Base-by-base conservation (phyloP, 2,329 filamentous ascomycete genomes). In the Aspergillus novoparasiticus region DNA sequence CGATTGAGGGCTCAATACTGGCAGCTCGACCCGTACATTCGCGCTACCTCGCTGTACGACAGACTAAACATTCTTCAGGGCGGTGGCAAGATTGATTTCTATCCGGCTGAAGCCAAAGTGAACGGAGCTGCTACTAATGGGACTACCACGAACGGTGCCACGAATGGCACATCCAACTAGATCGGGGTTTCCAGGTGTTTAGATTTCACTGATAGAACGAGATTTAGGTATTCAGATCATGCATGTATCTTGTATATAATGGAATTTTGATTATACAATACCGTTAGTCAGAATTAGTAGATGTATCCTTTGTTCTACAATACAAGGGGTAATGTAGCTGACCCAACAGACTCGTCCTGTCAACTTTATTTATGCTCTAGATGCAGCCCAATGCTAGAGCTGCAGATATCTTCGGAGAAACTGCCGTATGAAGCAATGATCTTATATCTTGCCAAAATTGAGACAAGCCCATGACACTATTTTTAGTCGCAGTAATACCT, bases 31-130 rank as follows among this genome's bases (percentile, higher is more conserved):
- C 93, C 93, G 0, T 96, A 94, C 76, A 76, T 98, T 34, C 85
- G 95, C 45, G 92, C 94, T 14, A 85, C 90, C 72, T 91, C 89
- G n/a, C 79, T 92, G 64, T 97, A 97, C 71, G 95, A 99, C 76
- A 87, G 95, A 64, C 85, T 84, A 14, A 92, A 93, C 1, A 81
- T 95, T 64, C 83, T 98, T 53, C 81, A 86, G 64, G 79, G 83
- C 0, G 87, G 83, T 12, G 94, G 93, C 1, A 84, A 84, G 72
- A 79, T 94, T 50, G 81, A 91, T 41, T 94, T 92, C 77, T 95
- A 96, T 72, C 84, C 85, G 53, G 36, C 64, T 11, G 59, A 64
- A 34, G 56, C 64, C n/a, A 62, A 67, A 59, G 63, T 65, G 32
- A 70, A 41, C 50, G 50, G 50, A 53, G 21, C 50, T 14, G 11